Evolutionary conservation across 2,329 filamentous ascomycete genomes (phyloP).

Genomic region (Penicillium sp.): DNA sequence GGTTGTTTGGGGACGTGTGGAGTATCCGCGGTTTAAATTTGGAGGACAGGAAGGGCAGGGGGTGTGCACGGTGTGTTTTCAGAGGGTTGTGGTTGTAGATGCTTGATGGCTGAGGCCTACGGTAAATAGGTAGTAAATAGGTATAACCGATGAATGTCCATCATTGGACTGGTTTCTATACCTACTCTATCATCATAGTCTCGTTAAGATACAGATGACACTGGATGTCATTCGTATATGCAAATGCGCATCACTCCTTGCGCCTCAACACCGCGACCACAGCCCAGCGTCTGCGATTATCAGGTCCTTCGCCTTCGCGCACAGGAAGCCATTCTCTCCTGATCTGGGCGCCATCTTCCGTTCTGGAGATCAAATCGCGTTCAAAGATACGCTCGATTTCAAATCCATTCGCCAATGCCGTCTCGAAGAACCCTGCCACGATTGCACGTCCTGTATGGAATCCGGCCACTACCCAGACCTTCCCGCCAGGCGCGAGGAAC

Average conservation of each 20-base stretch:
- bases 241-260: constrained; percentile 1
- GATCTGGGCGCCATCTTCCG: constrained; percentile 42
- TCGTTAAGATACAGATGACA: background rate
- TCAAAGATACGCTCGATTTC: constrained; percentile 53
- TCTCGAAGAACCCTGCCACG: constrained; percentile 54
- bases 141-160: background rate
- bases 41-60: constrained; percentile 83
- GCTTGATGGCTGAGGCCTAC: background rate
- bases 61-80: constrained; percentile 82
- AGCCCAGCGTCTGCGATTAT: constrained; percentile 55
- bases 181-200: background rate
- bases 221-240: background rate
- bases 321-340: constrained; percentile 41
- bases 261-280: constrained; percentile 47
- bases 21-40: constrained; percentile 84
- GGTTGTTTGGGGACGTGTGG: constrained; percentile 61
- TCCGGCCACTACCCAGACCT: constrained; percentile 52
- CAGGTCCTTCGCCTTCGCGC: constrained; percentile 46
- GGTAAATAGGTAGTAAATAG: background rate
- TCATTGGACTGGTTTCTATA: background rate
- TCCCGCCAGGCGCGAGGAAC: constrained; percentile 45
- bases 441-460: constrained; percentile 58
- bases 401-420: constrained; percentile 41
- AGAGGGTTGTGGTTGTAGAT: constrained; percentile 37
- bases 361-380: constrained; percentile 46